These are phyloP conservation scores for Ormosia emarginata DNA, from an alignment of 306 rosid species.

Conservation along the genomic window DNA sequence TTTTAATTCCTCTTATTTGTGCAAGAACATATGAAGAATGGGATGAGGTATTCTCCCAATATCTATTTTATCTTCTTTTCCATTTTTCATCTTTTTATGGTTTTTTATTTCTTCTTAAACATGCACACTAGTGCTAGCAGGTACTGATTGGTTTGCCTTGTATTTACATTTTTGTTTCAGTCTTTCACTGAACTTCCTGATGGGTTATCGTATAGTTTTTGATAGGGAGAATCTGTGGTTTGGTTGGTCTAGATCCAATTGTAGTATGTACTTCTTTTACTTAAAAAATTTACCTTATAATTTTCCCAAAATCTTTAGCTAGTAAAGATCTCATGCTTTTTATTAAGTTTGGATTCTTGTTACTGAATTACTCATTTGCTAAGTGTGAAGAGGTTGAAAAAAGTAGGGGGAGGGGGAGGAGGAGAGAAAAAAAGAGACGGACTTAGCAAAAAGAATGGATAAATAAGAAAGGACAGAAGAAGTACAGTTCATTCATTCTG, in stretches of 20 bases:
- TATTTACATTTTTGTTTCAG: conserved; percentile 36
- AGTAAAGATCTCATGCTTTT: neutral
- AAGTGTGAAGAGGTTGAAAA: no score
- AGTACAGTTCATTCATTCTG: no score
- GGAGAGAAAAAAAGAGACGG: neutral
- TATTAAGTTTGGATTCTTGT: neutral
- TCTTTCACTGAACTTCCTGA: conserved; percentile 37
- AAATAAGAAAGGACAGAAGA: neutral
- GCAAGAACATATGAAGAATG: no score
- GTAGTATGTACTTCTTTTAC: conserved; percentile 32
- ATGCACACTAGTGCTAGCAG: neutral
- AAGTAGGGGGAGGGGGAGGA: no score
- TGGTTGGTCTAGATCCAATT: conserved; percentile 64
- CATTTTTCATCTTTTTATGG: neutral
- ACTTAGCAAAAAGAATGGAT: neutral
- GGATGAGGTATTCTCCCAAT: no score
- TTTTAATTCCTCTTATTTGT: no score
- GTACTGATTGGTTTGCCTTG: neutral
- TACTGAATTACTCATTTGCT: neutral
- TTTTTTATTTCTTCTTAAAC: neutral
- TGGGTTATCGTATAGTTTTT: conserved; percentile 51
- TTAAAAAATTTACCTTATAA: neutral
- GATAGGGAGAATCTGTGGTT: conserved; percentile 53
- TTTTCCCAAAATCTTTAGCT: neutral
- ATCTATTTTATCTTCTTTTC: neutral